These are phyloP conservation scores for Litchi chinensis DNA, from an alignment of 345 rosid genomes.

Conservation along the genomic window DNA sequence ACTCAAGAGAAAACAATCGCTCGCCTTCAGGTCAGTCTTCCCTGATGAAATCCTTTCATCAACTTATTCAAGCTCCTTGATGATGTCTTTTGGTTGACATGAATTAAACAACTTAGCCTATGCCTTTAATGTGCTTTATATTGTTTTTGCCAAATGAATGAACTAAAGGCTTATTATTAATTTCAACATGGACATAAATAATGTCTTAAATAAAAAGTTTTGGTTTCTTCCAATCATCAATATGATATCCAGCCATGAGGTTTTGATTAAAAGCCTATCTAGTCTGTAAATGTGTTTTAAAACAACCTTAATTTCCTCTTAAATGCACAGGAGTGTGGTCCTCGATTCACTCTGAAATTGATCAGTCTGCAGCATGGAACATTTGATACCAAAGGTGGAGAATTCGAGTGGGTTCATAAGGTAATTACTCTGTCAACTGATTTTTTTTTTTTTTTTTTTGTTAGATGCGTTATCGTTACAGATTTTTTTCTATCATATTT, in stretches of 20 bases:
- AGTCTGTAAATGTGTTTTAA: background rate
- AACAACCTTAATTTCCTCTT: background rate
- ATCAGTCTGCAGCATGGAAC: constrained; percentile 87
- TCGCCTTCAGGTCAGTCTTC: constrained; percentile 74
- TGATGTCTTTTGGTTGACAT: background rate
- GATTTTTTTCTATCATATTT: background rate
- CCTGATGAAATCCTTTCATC: background rate
- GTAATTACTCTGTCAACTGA: constrained; percentile 34
- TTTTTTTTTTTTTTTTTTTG: constrained; percentile 9
- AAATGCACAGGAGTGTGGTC: constrained; percentile 78
- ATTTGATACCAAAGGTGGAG: constrained; percentile 81
- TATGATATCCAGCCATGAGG: no score
- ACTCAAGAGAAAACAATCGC: constrained; percentile 58
- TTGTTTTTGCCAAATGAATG: background rate
- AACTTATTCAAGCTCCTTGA: background rate
- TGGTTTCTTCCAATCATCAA: background rate
- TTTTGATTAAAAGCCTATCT: no score
- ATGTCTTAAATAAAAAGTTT: background rate
- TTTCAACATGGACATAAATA: background rate
- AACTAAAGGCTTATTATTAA: background rate
- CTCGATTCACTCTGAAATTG: constrained; percentile 82
- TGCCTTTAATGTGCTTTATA: background rate
- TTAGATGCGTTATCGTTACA: background rate
- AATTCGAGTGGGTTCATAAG: constrained; percentile 98
- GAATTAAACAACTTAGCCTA: background rate